Evolutionary conservation across 2,329 filamentous ascomycete genomes (phyloP).

Genomic region (Colletotrichum ledebouriae): DNA sequence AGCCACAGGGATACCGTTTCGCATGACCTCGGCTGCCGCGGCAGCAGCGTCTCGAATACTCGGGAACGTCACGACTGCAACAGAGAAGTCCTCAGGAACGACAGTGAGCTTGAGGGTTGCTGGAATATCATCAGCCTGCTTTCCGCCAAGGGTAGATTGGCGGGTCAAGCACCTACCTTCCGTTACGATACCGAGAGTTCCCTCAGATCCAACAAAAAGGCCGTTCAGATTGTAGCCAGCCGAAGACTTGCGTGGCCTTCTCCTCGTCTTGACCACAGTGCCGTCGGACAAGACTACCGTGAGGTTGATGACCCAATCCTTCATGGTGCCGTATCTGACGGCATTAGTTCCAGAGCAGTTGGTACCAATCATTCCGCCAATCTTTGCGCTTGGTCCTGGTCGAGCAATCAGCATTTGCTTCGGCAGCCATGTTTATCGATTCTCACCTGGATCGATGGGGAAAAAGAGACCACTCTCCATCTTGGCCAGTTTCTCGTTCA

Average conservation of each 20-base stretch:
- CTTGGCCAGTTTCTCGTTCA: constrained; percentile 80
- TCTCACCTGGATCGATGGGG: constrained; percentile 84
- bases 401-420: constrained; percentile 11
- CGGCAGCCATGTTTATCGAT: not conserved
- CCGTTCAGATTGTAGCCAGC: constrained; percentile 87
- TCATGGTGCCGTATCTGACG: constrained; percentile 87
- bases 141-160: not conserved
- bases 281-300: constrained; percentile 86
- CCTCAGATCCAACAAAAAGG: constrained; percentile 85
- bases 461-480: constrained; percentile 86
- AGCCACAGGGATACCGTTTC: constrained; percentile 78
- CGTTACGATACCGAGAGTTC: constrained; percentile 84
- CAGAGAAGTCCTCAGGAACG: constrained; percentile 80
- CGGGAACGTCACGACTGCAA: constrained; percentile 85
- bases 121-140: constrained; percentile 2
- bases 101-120: constrained; percentile 85
- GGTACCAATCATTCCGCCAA: constrained; percentile 87
- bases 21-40: constrained; percentile 81
- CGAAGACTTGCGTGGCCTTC: constrained; percentile 83
- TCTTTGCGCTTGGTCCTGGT: constrained; percentile 72
- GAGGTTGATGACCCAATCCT: constrained; percentile 87
- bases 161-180: constrained; percentile 62
- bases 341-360: constrained; percentile 85
- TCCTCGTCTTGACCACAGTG: constrained; percentile 82
- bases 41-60: constrained; percentile 81